Percentiles rank a stretch among this genome's conserved stretches.
Conservation (phyloP, 1,284 basidiomycete species). For the Xanthoconium separans region DNA sequence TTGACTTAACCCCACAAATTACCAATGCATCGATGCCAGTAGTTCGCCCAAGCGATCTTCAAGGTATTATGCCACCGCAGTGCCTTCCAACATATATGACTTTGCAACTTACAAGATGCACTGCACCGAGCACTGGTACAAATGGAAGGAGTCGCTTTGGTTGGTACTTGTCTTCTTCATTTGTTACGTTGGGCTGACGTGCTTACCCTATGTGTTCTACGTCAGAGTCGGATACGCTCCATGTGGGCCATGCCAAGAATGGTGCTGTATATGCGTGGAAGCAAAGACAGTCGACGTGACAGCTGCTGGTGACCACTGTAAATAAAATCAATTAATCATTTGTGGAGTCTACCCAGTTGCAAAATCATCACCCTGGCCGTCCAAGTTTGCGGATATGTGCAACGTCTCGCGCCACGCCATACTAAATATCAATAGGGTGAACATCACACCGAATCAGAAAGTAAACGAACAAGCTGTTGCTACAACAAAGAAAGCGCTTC, state of each 20-base stretch:
- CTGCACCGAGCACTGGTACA: neutral
- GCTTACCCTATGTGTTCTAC: no score
- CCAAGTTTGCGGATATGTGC: no score
- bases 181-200: no score
- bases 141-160: neutral
- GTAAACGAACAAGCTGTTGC: neutral
- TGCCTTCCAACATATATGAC: neutral
- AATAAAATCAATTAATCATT: no score
- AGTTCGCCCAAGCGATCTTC: neutral
- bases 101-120: neutral
- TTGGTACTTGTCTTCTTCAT: no score
- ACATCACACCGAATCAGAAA: neutral
- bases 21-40: neutral
- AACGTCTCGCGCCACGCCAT: neutral
- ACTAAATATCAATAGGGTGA: conserved; percentile 18
- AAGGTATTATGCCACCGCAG: neutral
- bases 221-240: no score
- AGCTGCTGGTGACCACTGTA: no score
- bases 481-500: neutral
- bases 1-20: neutral
- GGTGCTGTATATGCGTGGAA: no score
- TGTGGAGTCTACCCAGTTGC: no score
- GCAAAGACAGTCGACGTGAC: no score
- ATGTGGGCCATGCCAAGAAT: no score
- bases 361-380: no score